A percentile compares a stretch with the other conserved stretches of the same genome.
phyloP scores from a whole-genome alignment of 2,329 filamentous ascomycete species.

The Fusarium pilosicola region DNA sequence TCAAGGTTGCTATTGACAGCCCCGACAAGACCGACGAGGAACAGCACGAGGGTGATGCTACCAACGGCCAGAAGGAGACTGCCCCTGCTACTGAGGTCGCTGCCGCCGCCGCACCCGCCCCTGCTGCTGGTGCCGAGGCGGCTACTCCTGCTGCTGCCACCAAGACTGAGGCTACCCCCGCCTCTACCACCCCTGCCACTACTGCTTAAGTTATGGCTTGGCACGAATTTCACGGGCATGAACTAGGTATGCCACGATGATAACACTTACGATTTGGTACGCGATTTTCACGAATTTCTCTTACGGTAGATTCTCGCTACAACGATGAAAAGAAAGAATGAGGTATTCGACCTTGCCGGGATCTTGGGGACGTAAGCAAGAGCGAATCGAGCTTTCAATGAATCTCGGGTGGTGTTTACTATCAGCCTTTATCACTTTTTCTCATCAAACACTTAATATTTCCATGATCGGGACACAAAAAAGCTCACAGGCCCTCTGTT shows the following conservation, averaged over 20 bases:
- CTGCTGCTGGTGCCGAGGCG: slow-evolving; percentile 40
- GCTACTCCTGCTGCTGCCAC: slow-evolving; percentile 40
- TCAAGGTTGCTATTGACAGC: slow-evolving; percentile 99
- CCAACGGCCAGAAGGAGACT: slow-evolving; percentile 55
- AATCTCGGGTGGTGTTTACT: slow-evolving; percentile 43
- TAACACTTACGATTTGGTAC: slow-evolving; percentile 53
- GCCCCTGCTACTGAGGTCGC: slow-evolving; percentile 44
- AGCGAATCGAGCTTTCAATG: slow-evolving; percentile 43
- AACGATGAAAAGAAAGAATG: slow-evolving; percentile 44
- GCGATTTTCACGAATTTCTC: slow-evolving; percentile 53
- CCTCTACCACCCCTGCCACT: slow-evolving; percentile 40
- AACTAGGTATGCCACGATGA: slow-evolving; percentile 43
- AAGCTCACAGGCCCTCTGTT: slow-evolving; percentile 42
- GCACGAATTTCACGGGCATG: slow-evolving; percentile 42
- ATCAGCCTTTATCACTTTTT: slow-evolving; percentile 44
- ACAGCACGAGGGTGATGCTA: slow-evolving; percentile 58
- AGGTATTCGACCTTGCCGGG: slow-evolving; percentile 42
- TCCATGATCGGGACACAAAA: slow-evolving; percentile 45
- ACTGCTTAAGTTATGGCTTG: slow-evolving; percentile 47
- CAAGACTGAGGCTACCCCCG: slow-evolving; percentile 41
- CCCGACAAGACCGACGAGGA: slow-evolving; percentile 96
- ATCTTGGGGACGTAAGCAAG: slow-evolving; percentile 40
- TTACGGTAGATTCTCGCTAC: slow-evolving; percentile 51
- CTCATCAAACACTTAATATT: slow-evolving; percentile 47
- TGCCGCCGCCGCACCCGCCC: slow-evolving; percentile 33